These are phyloP conservation scores for Cylindrodendrum hubeiense DNA, from an alignment of 2,329 filamentous ascomycete genomes.

Conservation along the genomic window DNA sequence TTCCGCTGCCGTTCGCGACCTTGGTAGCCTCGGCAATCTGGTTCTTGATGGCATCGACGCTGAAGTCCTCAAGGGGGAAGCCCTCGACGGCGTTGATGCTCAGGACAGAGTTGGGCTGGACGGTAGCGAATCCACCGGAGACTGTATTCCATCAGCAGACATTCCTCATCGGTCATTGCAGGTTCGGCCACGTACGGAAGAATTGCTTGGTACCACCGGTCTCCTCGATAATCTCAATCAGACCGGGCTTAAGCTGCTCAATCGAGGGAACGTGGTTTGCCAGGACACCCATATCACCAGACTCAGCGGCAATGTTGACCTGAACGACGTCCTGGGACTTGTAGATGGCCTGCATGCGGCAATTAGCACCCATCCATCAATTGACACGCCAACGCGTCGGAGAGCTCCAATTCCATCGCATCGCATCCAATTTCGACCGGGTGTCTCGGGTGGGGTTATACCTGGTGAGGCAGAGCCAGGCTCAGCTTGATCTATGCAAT, in stretches of 20 bases:
- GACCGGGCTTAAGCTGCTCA: constrained; percentile 97
- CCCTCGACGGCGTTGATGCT: constrained; percentile 99
- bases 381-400: constrained; percentile 38
- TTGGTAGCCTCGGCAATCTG: constrained; percentile 97
- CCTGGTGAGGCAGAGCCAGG: constrained; percentile 97
- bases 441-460: constrained; percentile 64
- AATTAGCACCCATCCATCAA: constrained; percentile 59
- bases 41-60: constrained; percentile 85
- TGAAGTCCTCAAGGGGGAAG: constrained; percentile 96
- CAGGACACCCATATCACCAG: constrained; percentile 99
- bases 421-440: constrained; percentile 37
- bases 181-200: constrained; percentile 80
- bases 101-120: constrained; percentile 93
- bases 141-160: constrained; percentile 65
- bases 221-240: constrained; percentile 97
- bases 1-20: constrained; percentile 89
- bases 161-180: constrained; percentile 13
- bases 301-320: constrained; percentile 98
- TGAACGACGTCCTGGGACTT: constrained; percentile 82
- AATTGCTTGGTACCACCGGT: constrained; percentile 91
- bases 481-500: constrained; percentile 87
- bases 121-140: constrained; percentile 95
- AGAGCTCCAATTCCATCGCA: constrained; percentile 46
- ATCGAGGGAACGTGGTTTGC: constrained; percentile 99
- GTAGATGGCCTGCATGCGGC: constrained; percentile 75